phyloP scores from a whole-genome alignment of 1,139 yeast genomes.

The Candida tetrigidarum region DNA sequence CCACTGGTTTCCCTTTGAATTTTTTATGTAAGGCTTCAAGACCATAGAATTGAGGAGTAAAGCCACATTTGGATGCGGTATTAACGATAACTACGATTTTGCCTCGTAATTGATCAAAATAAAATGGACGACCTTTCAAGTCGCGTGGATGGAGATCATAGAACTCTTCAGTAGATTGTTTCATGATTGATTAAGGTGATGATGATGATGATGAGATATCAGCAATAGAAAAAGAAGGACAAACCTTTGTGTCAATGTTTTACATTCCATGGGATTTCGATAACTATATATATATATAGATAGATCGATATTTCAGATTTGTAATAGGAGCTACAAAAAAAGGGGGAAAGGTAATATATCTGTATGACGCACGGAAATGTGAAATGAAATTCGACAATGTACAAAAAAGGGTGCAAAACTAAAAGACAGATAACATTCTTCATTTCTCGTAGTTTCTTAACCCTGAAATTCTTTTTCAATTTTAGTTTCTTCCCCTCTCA shows the following conservation, averaged over 20 bases:
- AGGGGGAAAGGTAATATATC: background rate
- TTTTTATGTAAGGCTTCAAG: constrained; percentile 82
- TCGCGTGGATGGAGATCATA: constrained; percentile 47
- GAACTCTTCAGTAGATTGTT: constrained; percentile 28
- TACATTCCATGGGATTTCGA: too few relatives aligned
- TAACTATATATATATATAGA: too few relatives aligned
- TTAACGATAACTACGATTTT: constrained; percentile 91
- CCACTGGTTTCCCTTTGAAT: constrained; percentile 69
- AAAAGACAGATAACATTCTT: background rate
- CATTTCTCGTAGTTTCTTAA: background rate
- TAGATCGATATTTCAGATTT: too few relatives aligned
- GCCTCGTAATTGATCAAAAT: constrained; percentile 75
- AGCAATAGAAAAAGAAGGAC: too few relatives aligned
- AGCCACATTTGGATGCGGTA: constrained; percentile 91
- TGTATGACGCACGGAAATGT: background rate
- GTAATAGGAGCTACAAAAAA: too few relatives aligned
- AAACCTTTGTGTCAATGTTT: too few relatives aligned
- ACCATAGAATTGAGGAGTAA: constrained; percentile 80
- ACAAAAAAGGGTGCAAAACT: background rate
- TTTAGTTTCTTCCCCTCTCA: too few relatives aligned
- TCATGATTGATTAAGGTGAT: background rate
- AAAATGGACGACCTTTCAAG: constrained; percentile 59
- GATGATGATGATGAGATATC: too few relatives aligned
- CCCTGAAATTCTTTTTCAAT: background rate
- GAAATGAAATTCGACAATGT: constrained; percentile 1